Evolutionary conservation across 148 eudicot genomes (phyloP).

Genomic region (Chenopodium formosanum): DNA sequence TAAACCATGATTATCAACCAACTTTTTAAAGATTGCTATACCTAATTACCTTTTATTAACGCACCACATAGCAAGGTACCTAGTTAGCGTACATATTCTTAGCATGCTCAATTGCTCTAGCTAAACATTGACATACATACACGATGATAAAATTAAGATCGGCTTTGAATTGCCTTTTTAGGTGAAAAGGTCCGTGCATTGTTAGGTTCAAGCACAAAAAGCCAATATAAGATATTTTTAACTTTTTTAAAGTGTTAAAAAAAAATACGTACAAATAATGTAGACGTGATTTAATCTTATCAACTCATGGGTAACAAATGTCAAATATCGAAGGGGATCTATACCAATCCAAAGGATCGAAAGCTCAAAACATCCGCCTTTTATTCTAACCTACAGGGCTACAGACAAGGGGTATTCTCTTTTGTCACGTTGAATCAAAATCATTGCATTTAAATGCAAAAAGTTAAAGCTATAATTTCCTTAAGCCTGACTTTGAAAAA

Average conservation of each 20-base stretch:
- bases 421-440: background rate
- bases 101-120: background rate
- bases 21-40: background rate
- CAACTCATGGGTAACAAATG: too few relatives aligned
- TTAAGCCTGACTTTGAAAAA: background rate
- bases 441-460: background rate
- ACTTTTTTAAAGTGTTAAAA: too few relatives aligned
- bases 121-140: too few relatives aligned
- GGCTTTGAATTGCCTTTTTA: too few relatives aligned
- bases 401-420: background rate
- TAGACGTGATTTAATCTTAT: too few relatives aligned
- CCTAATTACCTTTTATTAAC: background rate
- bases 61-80: background rate
- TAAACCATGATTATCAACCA: background rate
- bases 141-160: too few relatives aligned
- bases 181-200: too few relatives aligned
- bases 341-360: constrained; percentile 1
- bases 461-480: constrained; percentile 5
- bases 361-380: background rate
- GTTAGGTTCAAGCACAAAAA: too few relatives aligned
- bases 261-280: too few relatives aligned
- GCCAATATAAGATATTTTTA: too few relatives aligned
- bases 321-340: too few relatives aligned
- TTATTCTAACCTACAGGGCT: constrained; percentile 1
- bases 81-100: too few relatives aligned